Percentiles rank a stretch among this genome's conserved stretches.
Conservation (phyloP, 805 yeast species). For the Candida adriatica region DNA sequence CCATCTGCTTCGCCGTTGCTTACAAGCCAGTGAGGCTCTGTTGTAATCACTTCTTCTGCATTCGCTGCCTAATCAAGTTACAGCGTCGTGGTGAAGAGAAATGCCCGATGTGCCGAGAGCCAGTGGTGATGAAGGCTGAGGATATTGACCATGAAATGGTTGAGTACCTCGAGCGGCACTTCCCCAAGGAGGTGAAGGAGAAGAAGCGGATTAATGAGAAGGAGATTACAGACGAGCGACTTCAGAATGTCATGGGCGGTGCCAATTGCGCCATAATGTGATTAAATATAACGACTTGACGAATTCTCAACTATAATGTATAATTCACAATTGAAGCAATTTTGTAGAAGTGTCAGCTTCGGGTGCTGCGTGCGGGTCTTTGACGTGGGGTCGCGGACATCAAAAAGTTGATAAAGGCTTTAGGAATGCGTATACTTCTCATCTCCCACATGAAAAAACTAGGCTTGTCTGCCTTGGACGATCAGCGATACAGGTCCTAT, state of each 20-base stretch:
- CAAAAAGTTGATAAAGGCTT: neutral
- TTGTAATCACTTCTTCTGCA: conserved; percentile 67
- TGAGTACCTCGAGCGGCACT: conserved; percentile 47
- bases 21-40: conserved; percentile 60
- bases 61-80: conserved; percentile 62
- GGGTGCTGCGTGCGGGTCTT: no score
- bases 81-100: conserved; percentile 50
- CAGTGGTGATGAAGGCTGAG: conserved; percentile 52
- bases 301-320: neutral
- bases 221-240: conserved; percentile 39
- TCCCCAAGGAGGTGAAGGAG: conserved; percentile 61
- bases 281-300: neutral
- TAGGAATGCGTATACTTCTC: neutral
- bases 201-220: conserved; percentile 50
- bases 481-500: conserved; percentile 10
- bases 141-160: conserved; percentile 50
- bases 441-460: conserved; percentile 32
- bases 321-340: neutral
- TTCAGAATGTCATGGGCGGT: conserved; percentile 16
- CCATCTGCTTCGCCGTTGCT: conserved; percentile 64
- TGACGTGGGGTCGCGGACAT: no score
- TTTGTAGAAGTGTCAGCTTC: neutral
- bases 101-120: conserved; percentile 60
- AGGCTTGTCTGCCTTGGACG: conserved; percentile 43
- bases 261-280: conserved; percentile 13